phyloP scores from a whole-genome alignment of 164 flowering plant species.

The Stephania cephalantha region DNA sequence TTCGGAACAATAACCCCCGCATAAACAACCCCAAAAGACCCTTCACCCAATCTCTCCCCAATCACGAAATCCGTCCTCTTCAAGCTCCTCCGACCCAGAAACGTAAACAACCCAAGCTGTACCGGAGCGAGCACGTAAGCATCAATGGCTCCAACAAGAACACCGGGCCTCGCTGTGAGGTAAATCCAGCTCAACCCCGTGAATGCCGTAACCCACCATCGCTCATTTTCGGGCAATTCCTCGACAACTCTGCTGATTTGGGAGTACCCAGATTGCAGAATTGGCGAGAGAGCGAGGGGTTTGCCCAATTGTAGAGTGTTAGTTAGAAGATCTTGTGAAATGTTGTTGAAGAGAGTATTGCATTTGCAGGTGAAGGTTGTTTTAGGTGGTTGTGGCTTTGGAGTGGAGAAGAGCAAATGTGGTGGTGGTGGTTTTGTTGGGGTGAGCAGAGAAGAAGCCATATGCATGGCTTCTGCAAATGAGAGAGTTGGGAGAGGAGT shows the following conservation, averaged over 20 bases:
- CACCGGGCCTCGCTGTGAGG: slow-evolving; percentile 94
- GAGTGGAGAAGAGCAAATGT: slow-evolving; percentile 10
- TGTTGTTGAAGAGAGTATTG: slow-evolving; percentile 35
- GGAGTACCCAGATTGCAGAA: slow-evolving; percentile 35
- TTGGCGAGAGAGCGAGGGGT: slow-evolving; percentile 35
- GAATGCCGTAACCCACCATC: slow-evolving; percentile 50
- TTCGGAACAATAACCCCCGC: slow-evolving; percentile 77
- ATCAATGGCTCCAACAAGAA: slow-evolving; percentile 85
- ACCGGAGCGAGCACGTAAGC: slow-evolving; percentile 81
- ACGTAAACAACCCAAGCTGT: slow-evolving; percentile 59
- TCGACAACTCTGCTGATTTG: slow-evolving; percentile 41
- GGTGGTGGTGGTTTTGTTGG: slow-evolving; percentile 33
- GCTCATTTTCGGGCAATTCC: slow-evolving; percentile 55
- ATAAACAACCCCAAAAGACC: slow-evolving; percentile 89
- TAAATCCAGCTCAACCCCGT: slow-evolving; percentile 75
- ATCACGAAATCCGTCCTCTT: slow-evolving; percentile 71
- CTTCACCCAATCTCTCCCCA: slow-evolving; percentile 75
- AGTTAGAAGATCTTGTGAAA: slow-evolving; percentile 29
- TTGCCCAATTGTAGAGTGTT: slow-evolving; percentile 30
- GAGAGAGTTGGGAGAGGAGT: not conserved
- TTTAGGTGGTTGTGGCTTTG: slow-evolving; percentile 23
- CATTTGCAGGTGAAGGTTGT: slow-evolving; percentile 26
- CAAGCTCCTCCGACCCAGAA: slow-evolving; percentile 59
- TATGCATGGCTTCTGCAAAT: slow-evolving; percentile 2
- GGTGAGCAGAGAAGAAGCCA: slow-evolving; percentile 51